Evolutionary conservation across 2,329 filamentous ascomycete genomes (phyloP).

Genomic region (Tricladium varicosporioides): DNA sequence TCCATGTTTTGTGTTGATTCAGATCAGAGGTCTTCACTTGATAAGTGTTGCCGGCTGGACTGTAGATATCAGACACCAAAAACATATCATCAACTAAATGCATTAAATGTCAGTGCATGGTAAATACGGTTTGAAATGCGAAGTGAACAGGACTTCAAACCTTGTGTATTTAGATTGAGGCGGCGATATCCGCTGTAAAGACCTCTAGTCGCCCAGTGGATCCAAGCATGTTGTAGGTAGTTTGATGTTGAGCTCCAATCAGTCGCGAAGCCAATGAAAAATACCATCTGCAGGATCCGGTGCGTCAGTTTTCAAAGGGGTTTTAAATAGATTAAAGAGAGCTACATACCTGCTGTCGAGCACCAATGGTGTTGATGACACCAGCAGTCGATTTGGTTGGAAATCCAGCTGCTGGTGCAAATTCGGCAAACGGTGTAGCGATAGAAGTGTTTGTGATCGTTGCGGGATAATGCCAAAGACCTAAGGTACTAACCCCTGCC

Average conservation of each 20-base stretch:
- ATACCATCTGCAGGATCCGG: slow-evolving; percentile 46
- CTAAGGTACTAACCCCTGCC: slow-evolving; percentile 45
- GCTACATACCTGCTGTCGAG: slow-evolving; percentile 45
- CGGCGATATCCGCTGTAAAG: slow-evolving; percentile 35
- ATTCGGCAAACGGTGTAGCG: slow-evolving; percentile 46
- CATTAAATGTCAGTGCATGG: not conserved
- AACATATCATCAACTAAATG: slow-evolving; percentile 49
- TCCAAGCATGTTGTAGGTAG: slow-evolving; percentile 59
- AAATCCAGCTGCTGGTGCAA: slow-evolving; percentile 26
- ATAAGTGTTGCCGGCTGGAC: slow-evolving; percentile 41
- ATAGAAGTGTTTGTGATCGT: slow-evolving; percentile 49
- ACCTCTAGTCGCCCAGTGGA: slow-evolving; percentile 61
- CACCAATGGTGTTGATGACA: slow-evolving; percentile 54
- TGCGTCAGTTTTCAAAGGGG: not conserved
- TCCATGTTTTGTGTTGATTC: slow-evolving; percentile 41
- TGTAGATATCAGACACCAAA: too few relatives aligned
- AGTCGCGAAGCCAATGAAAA: slow-evolving; percentile 48
- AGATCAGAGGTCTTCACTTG: slow-evolving; percentile 46
- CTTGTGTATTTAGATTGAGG: slow-evolving; percentile 7
- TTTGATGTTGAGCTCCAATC: slow-evolving; percentile 48
- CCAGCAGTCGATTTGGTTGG: slow-evolving; percentile 43
- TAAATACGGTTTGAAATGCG: not conserved
- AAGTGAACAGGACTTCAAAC: not conserved
- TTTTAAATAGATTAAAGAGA: too few relatives aligned
- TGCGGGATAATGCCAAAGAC: slow-evolving; percentile 58